A percentile compares a stretch with the other conserved stretches of the same genome.
Evolutionary conservation across 345 rosid genomes (phyloP).

Genomic region (Salix suchowensis): DNA sequence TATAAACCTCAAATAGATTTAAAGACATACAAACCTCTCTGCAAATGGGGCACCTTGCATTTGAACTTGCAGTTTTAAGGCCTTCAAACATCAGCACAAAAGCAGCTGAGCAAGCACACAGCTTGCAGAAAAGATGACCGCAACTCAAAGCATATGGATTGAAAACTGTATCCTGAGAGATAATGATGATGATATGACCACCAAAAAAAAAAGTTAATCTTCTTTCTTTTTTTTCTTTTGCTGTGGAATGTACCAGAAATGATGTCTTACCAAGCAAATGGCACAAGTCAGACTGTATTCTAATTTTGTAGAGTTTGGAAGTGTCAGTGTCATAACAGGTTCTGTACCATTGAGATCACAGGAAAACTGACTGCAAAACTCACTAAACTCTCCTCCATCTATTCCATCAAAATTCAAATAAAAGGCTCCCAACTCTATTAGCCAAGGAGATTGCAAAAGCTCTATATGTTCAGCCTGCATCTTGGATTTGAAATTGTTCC

Average conservation of each 20-base stretch:
- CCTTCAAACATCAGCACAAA: conserved; percentile 71
- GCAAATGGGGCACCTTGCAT: conserved; percentile 80
- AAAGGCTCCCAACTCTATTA: conserved; percentile 88
- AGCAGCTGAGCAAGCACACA: conserved; percentile 88
- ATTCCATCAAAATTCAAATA: conserved; percentile 58
- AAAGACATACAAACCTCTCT: conserved; percentile 62
- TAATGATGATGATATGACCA: neutral
- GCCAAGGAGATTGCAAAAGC: conserved; percentile 93
- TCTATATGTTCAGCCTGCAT: conserved; percentile 79
- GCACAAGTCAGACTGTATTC: conserved; percentile 81
- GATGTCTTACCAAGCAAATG: conserved; percentile 62
- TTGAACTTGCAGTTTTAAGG: conserved; percentile 50
- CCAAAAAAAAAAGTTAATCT: neutral
- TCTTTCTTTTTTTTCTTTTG: neutral
- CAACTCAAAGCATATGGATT: conserved; percentile 84
- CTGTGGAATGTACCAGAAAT: neutral
- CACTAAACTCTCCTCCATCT: conserved; percentile 38
- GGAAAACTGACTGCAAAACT: conserved; percentile 49
- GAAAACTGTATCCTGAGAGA: conserved; percentile 66
- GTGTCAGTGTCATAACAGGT: conserved; percentile 55
- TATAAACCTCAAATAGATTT: neutral
- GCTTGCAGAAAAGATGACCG: conserved; percentile 88
- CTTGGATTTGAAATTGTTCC: conserved; percentile 74
- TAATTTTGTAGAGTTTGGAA: conserved; percentile 57
- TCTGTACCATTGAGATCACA: conserved; percentile 46